Conservation (phyloP, 441 rosid genomes). For the Populus hybrid region DNA sequence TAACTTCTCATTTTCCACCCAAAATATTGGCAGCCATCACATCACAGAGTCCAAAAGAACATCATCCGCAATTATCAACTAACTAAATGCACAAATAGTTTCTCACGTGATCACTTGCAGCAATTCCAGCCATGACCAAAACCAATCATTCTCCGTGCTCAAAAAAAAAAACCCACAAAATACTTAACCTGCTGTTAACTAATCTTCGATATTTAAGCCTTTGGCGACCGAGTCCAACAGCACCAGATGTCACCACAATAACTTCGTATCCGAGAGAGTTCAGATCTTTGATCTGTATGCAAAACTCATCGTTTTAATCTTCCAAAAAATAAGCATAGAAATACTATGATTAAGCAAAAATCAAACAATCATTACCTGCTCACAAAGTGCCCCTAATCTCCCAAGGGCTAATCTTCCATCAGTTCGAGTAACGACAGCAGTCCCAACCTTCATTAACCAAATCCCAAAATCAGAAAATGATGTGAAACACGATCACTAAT, state of each 20-base stretch:
- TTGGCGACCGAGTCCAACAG: conserved; percentile 98
- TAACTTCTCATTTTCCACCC: too few species aligned
- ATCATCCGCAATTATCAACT: not conserved
- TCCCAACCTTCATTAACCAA: conserved; percentile 70
- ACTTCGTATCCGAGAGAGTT: conserved; percentile 80
- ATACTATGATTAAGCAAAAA: not conserved
- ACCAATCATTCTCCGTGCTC: not conserved
- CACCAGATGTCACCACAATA: conserved; percentile 93
- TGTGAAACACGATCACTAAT: not conserved
- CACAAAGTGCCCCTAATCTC: conserved; percentile 88
- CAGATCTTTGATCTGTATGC: conserved; percentile 75
- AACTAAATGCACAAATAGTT: not conserved
- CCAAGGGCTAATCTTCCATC: conserved; percentile 98
- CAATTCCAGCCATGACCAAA: not conserved
- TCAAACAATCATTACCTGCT: conserved; percentile 53
- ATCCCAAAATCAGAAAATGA: not conserved
- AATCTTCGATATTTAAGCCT: conserved; percentile 83
- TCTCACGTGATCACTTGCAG: not conserved
- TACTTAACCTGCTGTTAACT: conserved; percentile 85
- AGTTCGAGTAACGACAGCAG: conserved; percentile 90
- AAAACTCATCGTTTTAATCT: conserved; percentile 14
- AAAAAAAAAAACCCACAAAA: not conserved
- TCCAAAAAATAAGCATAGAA: not conserved
- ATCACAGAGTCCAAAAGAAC: not conserved
- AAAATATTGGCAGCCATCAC: not conserved